Evolutionary conservation across 768 basidiomycete genomes (phyloP).

Genomic region (Suillus variegatus): DNA sequence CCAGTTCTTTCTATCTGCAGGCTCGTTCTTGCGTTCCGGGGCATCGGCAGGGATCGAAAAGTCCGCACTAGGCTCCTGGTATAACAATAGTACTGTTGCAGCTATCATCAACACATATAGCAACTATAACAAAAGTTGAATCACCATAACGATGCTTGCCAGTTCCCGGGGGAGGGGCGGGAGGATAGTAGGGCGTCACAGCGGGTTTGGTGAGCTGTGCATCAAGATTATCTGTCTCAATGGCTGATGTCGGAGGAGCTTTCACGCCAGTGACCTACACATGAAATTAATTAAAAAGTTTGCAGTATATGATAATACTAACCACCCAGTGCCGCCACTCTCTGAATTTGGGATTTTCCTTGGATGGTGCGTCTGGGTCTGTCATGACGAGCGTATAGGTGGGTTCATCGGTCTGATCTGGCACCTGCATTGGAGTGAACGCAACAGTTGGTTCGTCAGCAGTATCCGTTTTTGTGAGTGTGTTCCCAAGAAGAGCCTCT

Average conservation of each 20-base stretch:
- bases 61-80: constrained; percentile 51
- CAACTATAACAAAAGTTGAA: constrained; percentile 10
- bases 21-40: constrained; percentile 44
- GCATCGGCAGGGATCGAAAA: constrained; percentile 46
- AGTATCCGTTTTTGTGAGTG: constrained; percentile 38
- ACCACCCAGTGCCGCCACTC: constrained; percentile 63
- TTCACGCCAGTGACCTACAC: constrained; percentile 41
- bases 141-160: constrained; percentile 62
- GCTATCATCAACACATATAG: background rate
- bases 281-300: background rate
- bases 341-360: constrained; percentile 46
- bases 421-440: constrained; percentile 44
- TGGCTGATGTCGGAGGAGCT: constrained; percentile 30
- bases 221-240: constrained; percentile 33
- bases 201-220: constrained; percentile 47
- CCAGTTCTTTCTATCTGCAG: constrained; percentile 54
- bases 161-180: constrained; percentile 54
- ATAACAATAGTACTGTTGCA: constrained; percentile 53
- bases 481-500: constrained; percentile 39
- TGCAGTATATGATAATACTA: constrained; percentile 14
- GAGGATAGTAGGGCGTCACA: constrained; percentile 56
- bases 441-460: constrained; percentile 51
- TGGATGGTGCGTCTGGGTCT: constrained; percentile 60
- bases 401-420: constrained; percentile 31
- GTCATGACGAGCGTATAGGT: constrained; percentile 58